These are phyloP conservation scores for Cladosporium oxysporum DNA, from an alignment of 2,329 filamentous ascomycete genomes.

Conservation along the genomic window DNA sequence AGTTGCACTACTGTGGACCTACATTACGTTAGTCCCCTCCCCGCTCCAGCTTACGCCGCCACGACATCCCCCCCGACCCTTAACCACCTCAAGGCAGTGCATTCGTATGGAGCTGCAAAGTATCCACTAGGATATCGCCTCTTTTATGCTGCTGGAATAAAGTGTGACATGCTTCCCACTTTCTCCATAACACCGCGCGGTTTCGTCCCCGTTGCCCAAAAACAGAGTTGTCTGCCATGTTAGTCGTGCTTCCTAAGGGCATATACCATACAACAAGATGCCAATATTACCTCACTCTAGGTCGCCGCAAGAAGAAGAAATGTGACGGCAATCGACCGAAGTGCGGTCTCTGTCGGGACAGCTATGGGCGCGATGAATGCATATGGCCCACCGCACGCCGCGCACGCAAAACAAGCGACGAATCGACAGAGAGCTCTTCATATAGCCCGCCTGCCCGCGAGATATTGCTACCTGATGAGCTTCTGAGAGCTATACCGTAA, in stretches of 20 bases:
- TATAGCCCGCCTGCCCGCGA: neutral
- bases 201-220: constrained; percentile 15
- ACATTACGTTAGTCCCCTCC: neutral
- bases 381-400: constrained; percentile 20
- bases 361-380: constrained; percentile 23
- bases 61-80: neutral
- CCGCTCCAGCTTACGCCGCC: neutral
- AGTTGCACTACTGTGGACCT: neutral
- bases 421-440: neutral
- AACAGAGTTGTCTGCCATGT: constrained; percentile 27
- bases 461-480: constrained; percentile 4
- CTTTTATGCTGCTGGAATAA: neutral
- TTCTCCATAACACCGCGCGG: constrained; percentile 24
- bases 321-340: constrained; percentile 25
- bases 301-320: constrained; percentile 28
- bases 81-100: neutral
- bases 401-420: neutral
- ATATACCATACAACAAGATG: neutral
- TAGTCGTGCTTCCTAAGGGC: constrained; percentile 5
- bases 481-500: constrained; percentile 22
- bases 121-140: neutral
- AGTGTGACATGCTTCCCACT: constrained; percentile 5
- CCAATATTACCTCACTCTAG: constrained; percentile 16
- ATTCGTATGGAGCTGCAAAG: neutral
- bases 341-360: constrained; percentile 27